Base-by-base conservation (phyloP, 331 rosid genomes). In the Malus hybrid region DNA sequence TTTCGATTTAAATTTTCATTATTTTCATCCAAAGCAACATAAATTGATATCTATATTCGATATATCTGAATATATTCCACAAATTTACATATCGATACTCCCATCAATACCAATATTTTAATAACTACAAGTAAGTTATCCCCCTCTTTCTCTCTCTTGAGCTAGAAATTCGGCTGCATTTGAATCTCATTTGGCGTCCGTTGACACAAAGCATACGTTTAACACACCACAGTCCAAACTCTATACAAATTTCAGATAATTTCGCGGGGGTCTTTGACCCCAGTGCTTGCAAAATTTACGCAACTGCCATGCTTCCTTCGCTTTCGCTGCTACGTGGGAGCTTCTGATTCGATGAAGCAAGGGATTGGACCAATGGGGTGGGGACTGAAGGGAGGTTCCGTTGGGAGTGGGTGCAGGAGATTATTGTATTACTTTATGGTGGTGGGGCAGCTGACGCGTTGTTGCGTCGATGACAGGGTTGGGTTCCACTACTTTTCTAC, bases 141-240 rank as follows among this genome's bases (percentile, higher is more conserved):
- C 31, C 10, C 4, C 46, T 10, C 46, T 2, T 10, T 39, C 82
- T 34, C 78, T 81, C 75, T 61, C 48, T 5, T 1, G 32, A 31
- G 18, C 50, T 20, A 80, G 2, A 66, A 81, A 88, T 87, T 90
- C 55, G 24, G 84, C 80, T 34, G 31, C 20, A 81, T 86, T 90
- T 70, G 82, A 90, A 83, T 86, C 54, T 48, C 33, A 10, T 83
- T 83, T 85, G 85, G 86, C n/a, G 87, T 88, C 93, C 89, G 96
- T 90, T 86, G 86, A 83, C 83, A 62, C 76, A 33, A 14, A 24
- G 52, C 16, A 15, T 7, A 2, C 1, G 22, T 28, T 16, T 19
- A 34, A 76, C 27, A 19, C 59, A 16, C 71, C 78, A n/a, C 71
- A 74, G 32, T 46, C 65, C 34, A 56, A 67, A 12, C 19, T 39